phyloP scores from a whole-genome alignment of 2,329 filamentous ascomycete species.

The Xylariaceae sp. region DNA sequence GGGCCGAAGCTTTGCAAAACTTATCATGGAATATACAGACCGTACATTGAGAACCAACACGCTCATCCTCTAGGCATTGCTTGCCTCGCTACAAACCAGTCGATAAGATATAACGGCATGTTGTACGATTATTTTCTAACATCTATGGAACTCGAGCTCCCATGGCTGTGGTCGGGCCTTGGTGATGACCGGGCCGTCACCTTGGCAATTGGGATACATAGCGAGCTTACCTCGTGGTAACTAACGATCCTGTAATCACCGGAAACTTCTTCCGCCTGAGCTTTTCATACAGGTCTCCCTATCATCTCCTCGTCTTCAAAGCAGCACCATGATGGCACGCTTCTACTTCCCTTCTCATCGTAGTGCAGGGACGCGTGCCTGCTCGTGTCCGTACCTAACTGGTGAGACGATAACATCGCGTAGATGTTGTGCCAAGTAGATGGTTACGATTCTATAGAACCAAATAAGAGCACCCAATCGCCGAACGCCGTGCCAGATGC shows the following conservation, averaged over 20 bases:
- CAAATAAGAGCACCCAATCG: conserved; percentile 25
- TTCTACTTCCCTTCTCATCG: conserved; percentile 3
- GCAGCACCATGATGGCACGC: conserved; percentile 4
- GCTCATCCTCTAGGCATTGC: no score
- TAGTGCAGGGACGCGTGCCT: neutral
- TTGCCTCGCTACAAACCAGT: neutral
- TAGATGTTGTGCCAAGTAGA: conserved; percentile 11
- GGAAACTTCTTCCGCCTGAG: neutral
- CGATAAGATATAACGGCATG: neutral
- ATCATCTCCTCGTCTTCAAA: neutral
- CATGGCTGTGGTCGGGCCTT: neutral
- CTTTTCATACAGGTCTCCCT: neutral
- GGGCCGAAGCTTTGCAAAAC: no score
- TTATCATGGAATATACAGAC: no score
- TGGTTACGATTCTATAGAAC: conserved; percentile 21
- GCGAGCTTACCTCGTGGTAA: neutral
- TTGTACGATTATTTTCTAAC: neutral
- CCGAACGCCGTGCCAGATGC: conserved; percentile 34
- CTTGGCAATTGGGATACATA: neutral
- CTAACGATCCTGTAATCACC: neutral
- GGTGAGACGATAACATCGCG: conserved; percentile 6
- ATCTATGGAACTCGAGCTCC: neutral
- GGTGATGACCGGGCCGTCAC: neutral
- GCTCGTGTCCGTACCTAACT: conserved; percentile 4
- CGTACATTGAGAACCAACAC: no score